phyloP scores from a whole-genome alignment of 768 basidiomycete genomes.

The Tephrocybe rancida region DNA sequence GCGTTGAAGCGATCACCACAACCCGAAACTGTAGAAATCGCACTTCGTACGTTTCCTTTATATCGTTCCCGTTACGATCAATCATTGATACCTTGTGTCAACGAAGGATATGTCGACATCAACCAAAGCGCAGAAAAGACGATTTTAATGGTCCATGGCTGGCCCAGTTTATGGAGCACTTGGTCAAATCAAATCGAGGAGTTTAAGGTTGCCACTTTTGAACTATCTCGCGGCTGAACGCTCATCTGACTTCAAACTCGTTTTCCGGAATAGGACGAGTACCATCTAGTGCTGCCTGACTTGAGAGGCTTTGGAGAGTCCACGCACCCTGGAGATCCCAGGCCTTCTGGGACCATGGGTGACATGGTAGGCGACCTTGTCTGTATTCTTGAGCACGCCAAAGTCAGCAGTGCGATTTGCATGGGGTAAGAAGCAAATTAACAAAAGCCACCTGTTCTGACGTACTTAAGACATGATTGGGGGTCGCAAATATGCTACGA shows the following conservation, averaged over 20 bases:
- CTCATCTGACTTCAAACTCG: no score
- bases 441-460: no score
- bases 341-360: conserved; percentile 57
- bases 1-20: conserved; percentile 38
- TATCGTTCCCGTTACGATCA: neutral
- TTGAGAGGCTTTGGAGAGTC: conserved; percentile 74
- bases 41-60: conserved; percentile 41
- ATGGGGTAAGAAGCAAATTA: conserved; percentile 55
- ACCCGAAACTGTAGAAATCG: conserved; percentile 38
- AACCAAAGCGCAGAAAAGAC: conserved; percentile 54
- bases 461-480: conserved; percentile 79
- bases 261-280: conserved; percentile 65
- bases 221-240: neutral
- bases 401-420: conserved; percentile 52
- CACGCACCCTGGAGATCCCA: conserved; percentile 62
- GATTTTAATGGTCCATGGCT: conserved; percentile 75
- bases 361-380: conserved; percentile 66
- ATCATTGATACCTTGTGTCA: neutral
- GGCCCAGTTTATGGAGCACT: conserved; percentile 77
- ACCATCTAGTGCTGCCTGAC: conserved; percentile 63
- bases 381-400: conserved; percentile 59
- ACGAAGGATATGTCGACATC: conserved; percentile 63
- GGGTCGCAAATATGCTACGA: conserved; percentile 70
- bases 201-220: conserved; percentile 46
- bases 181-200: conserved; percentile 75